Percentiles rank a stretch among this genome's conserved stretches.
Conservation (phyloP, 2,329 filamentous ascomycete species). For the Bipolaris zeicola region DNA sequence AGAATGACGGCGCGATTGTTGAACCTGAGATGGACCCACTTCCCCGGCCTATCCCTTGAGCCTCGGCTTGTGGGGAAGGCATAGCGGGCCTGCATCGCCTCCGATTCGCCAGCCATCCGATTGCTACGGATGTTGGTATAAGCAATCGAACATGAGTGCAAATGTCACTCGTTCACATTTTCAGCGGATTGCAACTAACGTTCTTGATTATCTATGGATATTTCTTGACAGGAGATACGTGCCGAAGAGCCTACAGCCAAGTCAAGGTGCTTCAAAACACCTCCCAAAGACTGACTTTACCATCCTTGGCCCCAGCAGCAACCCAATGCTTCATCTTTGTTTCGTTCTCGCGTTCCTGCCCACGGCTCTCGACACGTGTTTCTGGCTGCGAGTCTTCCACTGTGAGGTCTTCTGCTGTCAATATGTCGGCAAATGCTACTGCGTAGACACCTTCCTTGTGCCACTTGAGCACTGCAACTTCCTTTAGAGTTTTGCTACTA, state of each 20-base stretch:
- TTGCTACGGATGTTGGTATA: neutral
- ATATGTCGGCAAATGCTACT: constrained; percentile 68
- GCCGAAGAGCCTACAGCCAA: no score
- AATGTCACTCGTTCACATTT: neutral
- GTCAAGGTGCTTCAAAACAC: constrained; percentile 63
- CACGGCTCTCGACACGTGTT: neutral
- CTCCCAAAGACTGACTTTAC: constrained; percentile 94
- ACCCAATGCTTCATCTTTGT: constrained; percentile 83
- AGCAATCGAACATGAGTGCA: neutral
- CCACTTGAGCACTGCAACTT: constrained; percentile 93
- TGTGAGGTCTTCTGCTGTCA: constrained; percentile 18
- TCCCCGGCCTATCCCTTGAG: constrained; percentile 17
- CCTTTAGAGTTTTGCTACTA: constrained; percentile 76
- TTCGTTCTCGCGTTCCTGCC: constrained; percentile 41
- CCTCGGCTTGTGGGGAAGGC: constrained; percentile 29
- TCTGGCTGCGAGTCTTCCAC: neutral
- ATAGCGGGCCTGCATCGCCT: constrained; percentile 11
- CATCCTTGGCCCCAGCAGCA: constrained; percentile 89
- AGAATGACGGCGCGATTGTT: constrained; percentile 8
- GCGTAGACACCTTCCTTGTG: constrained; percentile 88
- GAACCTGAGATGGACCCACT: constrained; percentile 16
- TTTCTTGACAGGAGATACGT: no score
- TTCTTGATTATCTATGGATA: no score
- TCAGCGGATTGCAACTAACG: no score
- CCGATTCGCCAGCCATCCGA: constrained; percentile 9